Conservation (phyloP, 2,329 filamentous ascomycete species). For the Colletotrichum kahawae region DNA sequence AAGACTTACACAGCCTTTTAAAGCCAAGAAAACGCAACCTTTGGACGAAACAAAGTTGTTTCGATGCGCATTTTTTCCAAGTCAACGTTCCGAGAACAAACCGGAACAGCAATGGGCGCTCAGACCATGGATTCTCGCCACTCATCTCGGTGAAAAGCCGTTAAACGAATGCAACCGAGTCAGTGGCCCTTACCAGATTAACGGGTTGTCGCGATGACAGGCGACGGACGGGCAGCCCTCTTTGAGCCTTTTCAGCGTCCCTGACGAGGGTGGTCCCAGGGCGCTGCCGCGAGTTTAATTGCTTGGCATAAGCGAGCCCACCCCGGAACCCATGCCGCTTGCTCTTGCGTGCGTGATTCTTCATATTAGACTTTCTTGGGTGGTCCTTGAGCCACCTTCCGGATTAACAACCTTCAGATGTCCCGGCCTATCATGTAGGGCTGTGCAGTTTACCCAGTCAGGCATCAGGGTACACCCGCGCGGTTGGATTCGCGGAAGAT, state of each 20-base stretch:
- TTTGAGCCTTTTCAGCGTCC: not conserved
- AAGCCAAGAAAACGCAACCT: not conserved
- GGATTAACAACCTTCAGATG: not conserved
- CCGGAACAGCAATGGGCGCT: not conserved
- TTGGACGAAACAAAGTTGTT: conserved; percentile 7
- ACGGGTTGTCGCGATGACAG: not conserved
- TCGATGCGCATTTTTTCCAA: not conserved
- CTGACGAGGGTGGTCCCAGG: not conserved
- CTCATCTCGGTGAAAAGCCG: not conserved
- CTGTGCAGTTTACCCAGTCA: not conserved
- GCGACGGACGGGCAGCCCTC: not conserved
- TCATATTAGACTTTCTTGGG: not conserved
- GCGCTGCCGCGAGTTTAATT: not conserved
- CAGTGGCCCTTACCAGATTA: not conserved
- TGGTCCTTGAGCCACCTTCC: not conserved
- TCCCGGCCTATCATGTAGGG: not conserved
- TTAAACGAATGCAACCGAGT: not conserved
- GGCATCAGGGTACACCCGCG: not conserved
- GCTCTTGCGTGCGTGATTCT: not conserved
- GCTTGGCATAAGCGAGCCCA: not conserved
- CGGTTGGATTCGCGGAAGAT: not conserved
- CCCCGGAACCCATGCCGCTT: not conserved
- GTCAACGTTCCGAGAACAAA: not conserved
- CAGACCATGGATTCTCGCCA: not conserved
- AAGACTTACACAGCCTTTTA: not conserved